Conservation (phyloP, 148 eudicot genomes). For the Rhododendron vialii region DNA sequence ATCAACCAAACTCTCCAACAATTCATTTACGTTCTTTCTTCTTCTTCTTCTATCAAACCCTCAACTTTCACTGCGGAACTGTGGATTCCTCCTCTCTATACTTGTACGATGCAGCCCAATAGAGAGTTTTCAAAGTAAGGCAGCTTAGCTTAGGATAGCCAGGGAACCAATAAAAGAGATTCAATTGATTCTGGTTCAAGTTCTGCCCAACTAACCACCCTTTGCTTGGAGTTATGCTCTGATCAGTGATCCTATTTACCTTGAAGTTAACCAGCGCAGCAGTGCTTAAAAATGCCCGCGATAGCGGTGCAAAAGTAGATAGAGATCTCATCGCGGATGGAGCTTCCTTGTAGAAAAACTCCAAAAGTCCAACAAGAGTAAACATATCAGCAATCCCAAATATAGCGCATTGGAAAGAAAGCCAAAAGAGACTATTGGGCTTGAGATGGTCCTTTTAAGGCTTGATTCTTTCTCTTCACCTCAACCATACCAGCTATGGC, state of each 20-base stretch:
- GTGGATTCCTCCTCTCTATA: conserved; percentile 30
- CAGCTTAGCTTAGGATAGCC: conserved; percentile 29
- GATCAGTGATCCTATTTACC: conserved; percentile 28
- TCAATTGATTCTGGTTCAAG: conserved; percentile 26
- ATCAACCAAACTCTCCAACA: too few species aligned
- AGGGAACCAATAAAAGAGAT: conserved; percentile 45
- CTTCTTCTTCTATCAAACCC: too few species aligned
- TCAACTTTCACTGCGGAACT: too few species aligned
- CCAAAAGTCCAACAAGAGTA: conserved; percentile 40
- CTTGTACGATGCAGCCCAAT: conserved; percentile 49
- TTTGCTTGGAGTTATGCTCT: conserved; percentile 22
- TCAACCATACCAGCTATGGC: conserved; percentile 20
- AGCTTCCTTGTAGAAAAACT: conserved; percentile 49
- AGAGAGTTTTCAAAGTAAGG: conserved; percentile 31
- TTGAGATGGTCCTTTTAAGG: conserved; percentile 4
- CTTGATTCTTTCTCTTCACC: conserved; percentile 25
- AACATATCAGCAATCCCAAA: conserved; percentile 54
- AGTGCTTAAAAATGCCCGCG: conserved; percentile 44
- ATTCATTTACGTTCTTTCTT: too few species aligned
- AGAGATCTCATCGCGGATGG: conserved; percentile 40
- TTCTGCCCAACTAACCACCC: conserved; percentile 45
- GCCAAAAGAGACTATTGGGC: conserved; percentile 46
- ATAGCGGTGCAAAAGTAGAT: conserved; percentile 36
- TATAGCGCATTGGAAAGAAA: conserved; percentile 38
- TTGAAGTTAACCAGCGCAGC: conserved; percentile 24